These are phyloP conservation scores for Solanum etuberosum DNA, from an alignment of 257 asterid genomes.

Conservation along the genomic window DNA sequence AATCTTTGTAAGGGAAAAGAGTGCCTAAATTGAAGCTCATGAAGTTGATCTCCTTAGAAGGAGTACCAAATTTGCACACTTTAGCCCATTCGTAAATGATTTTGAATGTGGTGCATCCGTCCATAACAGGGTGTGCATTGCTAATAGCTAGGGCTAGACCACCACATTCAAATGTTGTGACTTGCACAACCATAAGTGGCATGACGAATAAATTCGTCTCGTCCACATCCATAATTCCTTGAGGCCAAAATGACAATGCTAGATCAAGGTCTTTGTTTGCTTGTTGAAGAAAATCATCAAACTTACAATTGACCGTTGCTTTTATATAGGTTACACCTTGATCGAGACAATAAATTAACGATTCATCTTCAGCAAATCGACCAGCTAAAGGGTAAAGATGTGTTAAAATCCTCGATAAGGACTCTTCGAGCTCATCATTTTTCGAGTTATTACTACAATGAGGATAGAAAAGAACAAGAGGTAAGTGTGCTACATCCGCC, in stretches of 20 bases:
- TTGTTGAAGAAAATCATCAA: not conserved
- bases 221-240: not conserved
- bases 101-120: not conserved
- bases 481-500: not conserved
- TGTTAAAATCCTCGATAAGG: slow-evolving; percentile 20
- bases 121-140: not conserved
- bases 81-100: slow-evolving; percentile 4
- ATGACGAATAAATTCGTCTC: not conserved
- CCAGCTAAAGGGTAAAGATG: slow-evolving; percentile 35
- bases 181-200: not conserved
- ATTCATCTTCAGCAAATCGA: not conserved
- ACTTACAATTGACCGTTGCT: not conserved
- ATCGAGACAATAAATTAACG: slow-evolving; percentile 17
- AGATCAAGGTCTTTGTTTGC: not conserved
- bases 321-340: slow-evolving; percentile 23
- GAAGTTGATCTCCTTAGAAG: not conserved
- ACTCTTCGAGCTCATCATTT: not conserved
- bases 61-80: not conserved
- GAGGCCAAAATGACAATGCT: not conserved
- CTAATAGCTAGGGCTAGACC: slow-evolving; percentile 1
- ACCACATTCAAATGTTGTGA: slow-evolving; percentile 3
- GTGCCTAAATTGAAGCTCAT: not conserved
- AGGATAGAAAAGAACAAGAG: slow-evolving; percentile 25
- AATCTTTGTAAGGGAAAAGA: not conserved
- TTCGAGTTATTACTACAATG: not conserved